phyloP scores from a whole-genome alignment of 2,329 filamentous ascomycete genomes.

The Fusarium proliferatum region DNA sequence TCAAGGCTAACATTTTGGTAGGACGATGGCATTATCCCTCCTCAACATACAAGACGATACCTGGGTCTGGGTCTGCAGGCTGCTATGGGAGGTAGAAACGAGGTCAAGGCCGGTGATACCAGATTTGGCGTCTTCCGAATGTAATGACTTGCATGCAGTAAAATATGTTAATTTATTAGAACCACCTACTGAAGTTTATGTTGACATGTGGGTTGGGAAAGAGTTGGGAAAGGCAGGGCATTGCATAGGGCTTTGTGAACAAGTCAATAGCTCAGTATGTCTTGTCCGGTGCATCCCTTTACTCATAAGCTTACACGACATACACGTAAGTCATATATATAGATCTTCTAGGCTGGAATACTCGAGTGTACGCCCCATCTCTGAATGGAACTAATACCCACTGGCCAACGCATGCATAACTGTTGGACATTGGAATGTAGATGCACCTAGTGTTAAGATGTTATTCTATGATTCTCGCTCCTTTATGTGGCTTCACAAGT shows the following conservation, averaged over 20 bases:
- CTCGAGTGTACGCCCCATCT: not conserved
- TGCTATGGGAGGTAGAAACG: slow-evolving; percentile 74
- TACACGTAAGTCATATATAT: not conserved
- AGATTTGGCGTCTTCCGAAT: slow-evolving; percentile 87
- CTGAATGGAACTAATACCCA: not conserved
- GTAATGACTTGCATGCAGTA: slow-evolving; percentile 57
- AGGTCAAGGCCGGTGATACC: slow-evolving; percentile 69
- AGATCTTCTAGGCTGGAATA: not conserved
- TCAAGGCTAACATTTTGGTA: slow-evolving; percentile 45
- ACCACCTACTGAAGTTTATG: not conserved
- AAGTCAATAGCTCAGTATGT: not conserved
- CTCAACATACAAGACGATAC: slow-evolving; percentile 78
- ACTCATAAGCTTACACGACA: not conserved
- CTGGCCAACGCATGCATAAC: not conserved
- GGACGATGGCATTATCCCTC: slow-evolving; percentile 84
- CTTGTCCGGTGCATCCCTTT: not conserved
- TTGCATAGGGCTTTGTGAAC: not conserved
- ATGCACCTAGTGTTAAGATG: not conserved
- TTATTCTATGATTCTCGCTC: not conserved
- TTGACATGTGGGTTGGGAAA: not conserved
- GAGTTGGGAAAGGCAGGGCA: not conserved
- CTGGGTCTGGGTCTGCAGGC: slow-evolving; percentile 78
- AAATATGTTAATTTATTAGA: slow-evolving; percentile 14
- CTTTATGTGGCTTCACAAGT: no score
- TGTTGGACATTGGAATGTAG: no score